Evolutionary conservation across 176 grass and related monocot genomes (phyloP), one percentile per base, ranked within the genome.

Genomic region (Cenchrus americanus): DNA sequence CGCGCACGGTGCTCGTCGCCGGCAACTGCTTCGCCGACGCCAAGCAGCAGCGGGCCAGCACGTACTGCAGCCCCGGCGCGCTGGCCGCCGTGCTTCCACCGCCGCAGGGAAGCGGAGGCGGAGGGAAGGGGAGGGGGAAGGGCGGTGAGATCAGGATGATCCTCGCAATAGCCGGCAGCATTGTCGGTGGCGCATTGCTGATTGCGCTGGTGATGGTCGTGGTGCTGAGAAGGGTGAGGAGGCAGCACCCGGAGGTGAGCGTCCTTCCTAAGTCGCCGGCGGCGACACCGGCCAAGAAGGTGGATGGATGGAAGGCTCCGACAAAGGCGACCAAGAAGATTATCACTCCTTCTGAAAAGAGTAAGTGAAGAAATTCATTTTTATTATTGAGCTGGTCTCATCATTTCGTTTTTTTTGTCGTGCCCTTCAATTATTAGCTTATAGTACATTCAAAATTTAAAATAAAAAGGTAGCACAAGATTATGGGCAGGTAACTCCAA

Each of bases 1-100:
- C 34, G 41, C 87, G 85, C 10, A 83, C 87, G 6, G 93, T 99
- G 3, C 75, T 90, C 17, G 84, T 74, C 81, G 87, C 89, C 0
- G 90, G 93, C 19, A 99, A 99, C 73, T 99, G 93, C 88, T 90
- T 99, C 12, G 71, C 71, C 23, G 88, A 92, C 63, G 85, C 79
- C 2, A 87, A 51, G 69, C 71, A 75, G 70, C 96, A 99, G 88
- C 77, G 84, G 61, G 73, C 91, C 27, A 87, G 60, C 82, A 58
- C 91, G 14, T 94, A 90, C 61, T 99, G 96, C 83, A 91, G 66
- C 8, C 76, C 89, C 22, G 88, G 86, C 18, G 96, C 96, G 26
- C 73, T 99, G 22, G 93, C 93, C 9, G 93, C 93, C 7, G 78
- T 89, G 76, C 79, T 96, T 60, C 91, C 96, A 14, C 87, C 93